Percentiles rank a stretch among this genome's conserved stretches.
phyloP scores from a whole-genome alignment of 768 basidiomycete species.

The Cystofilobasidium bisporidii region DNA sequence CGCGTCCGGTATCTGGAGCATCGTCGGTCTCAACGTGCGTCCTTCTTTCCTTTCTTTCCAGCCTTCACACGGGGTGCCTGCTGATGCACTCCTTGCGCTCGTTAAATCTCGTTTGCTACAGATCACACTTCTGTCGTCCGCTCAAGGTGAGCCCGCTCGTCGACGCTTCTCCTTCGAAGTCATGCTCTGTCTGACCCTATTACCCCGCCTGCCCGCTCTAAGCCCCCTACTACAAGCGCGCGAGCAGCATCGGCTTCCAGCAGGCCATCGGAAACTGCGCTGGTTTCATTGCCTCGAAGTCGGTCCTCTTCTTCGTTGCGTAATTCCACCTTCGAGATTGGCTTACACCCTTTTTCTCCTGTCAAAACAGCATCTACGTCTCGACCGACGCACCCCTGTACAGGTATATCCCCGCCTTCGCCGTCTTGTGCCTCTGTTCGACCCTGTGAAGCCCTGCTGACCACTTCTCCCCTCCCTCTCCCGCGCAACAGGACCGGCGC shows the following conservation, averaged over 20 bases:
- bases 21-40: conserved; percentile 24
- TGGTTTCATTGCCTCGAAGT: conserved; percentile 26
- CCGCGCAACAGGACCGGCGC: not conserved
- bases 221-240: conserved; percentile 29
- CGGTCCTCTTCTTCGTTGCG: no score
- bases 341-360: no score
- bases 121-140: not conserved
- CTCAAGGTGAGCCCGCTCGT: not conserved
- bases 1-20: conserved; percentile 22
- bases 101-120: not conserved
- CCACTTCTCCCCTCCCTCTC: no score
- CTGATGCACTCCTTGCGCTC: not conserved
- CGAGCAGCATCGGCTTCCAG: conserved; percentile 31
- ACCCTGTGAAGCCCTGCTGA: no score
- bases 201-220: conserved; percentile 15
- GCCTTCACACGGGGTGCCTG: not conserved
- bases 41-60: not conserved
- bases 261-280: conserved; percentile 34
- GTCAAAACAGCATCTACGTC: conserved; percentile 8
- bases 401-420: no score
- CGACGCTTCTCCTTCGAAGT: not conserved
- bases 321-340: no score
- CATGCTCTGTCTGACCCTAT: no score
- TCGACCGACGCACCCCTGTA: conserved; percentile 11
- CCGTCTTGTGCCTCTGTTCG: no score